Percentiles rank a stretch among this genome's conserved stretches.
phyloP scores from a whole-genome alignment of 2,329 filamentous ascomycete species.

The Scopulariopsis brevicaulis region DNA sequence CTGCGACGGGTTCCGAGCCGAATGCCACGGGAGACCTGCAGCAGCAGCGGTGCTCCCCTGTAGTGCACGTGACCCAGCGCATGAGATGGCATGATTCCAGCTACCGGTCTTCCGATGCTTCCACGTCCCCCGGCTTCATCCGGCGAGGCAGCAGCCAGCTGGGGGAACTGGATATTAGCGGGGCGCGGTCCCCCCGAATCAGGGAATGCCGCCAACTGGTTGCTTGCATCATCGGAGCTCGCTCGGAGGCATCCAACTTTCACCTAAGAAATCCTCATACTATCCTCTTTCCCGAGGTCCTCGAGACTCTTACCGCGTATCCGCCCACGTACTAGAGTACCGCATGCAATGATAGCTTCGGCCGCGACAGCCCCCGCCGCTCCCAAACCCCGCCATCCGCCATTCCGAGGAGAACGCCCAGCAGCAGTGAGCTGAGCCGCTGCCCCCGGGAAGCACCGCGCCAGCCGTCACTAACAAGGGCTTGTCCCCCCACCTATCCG shows the following conservation, averaged over 20 bases:
- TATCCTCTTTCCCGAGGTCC: background rate
- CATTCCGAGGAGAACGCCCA: background rate
- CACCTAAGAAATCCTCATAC: background rate
- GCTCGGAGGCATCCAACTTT: background rate
- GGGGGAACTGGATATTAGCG: background rate
- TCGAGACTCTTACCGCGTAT: background rate
- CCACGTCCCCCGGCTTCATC: background rate
- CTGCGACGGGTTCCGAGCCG: no score
- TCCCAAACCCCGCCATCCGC: background rate
- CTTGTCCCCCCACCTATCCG: background rate
- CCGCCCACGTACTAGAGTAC: no score
- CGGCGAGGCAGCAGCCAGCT: background rate
- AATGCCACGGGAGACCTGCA: no score
- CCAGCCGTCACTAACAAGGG: background rate
- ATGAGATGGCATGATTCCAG: slow-evolving; percentile 1
- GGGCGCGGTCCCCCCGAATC: background rate
- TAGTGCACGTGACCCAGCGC: background rate
- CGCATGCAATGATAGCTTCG: background rate
- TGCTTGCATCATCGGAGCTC: background rate
- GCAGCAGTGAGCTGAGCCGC: background rate
- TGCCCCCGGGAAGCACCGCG: background rate
- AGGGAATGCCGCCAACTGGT: background rate
- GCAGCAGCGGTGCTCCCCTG: background rate
- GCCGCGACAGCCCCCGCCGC: background rate
- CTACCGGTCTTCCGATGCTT: no score